Evolutionary conservation across 164 flowering plant genomes (phyloP), one percentile per base, ranked within the genome.

Genomic region (Saururus chinensis): DNA sequence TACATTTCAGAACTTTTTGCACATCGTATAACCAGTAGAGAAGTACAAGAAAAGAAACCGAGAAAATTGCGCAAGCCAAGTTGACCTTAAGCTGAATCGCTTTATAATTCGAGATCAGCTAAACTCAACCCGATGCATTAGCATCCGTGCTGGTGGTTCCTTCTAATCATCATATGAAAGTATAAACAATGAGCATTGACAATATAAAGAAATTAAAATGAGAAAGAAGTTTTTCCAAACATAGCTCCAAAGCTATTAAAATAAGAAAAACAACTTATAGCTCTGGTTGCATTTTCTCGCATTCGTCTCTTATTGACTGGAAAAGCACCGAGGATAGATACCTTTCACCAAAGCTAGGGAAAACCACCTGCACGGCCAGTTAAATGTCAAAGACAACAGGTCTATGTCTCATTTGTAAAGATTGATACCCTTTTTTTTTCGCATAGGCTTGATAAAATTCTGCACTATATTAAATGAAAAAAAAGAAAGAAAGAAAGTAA

Each of bases 341-440:
- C 30, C 97, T 81, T 60, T 89, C 98, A 7, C 96, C 98, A 37
- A 82, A 88, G 72, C 96, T 89, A 13, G 97, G 96, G 56, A 89
- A 89, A 40, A 92, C 83, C 65, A 88, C 96, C 97, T 89, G 79
- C 72, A 75, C n/a, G 19, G 24, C 5, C n/a, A 25, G 51, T 60
- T 42, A 64, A 20, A 16, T 23, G 58, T 24, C 13, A 23, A 24
- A 55, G 24, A 55, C 14, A 45, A 17, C 17, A 12, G 49, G 14
- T 45, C 49, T 17, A 30, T 30, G 6, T 6, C 37, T 30, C 6
- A 30, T 30, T 30, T 30, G 37, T 30, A 30, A 30, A 30, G 37
- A 2, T 30, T 30, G 37, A 30, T 45, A 17, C 5, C 1, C 11
- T 45, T 12, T 45, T 17, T 45, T 45, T 45, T 12, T 12, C 17